Evolutionary conservation across 2,329 filamentous ascomycete genomes (phyloP), one percentile per base, ranked within the genome.

Genomic region (Monascus ruber): DNA sequence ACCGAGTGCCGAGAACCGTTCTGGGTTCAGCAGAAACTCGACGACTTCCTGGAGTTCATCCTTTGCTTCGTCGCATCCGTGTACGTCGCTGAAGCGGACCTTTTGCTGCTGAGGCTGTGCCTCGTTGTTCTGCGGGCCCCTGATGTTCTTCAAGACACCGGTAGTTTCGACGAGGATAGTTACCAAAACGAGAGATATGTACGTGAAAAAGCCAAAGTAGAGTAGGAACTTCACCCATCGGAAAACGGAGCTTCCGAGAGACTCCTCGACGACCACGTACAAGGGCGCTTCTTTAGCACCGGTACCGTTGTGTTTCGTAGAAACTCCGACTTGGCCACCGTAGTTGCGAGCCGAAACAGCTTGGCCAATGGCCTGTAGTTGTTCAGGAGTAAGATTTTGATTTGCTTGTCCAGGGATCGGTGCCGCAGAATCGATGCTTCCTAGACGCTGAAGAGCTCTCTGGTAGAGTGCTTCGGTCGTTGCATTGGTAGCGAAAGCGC

Each of bases 1-100:
- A 56, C 91, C 91, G 35, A 98, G 81, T 44, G 85, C 85, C 35
- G 84, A 88, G 66, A 96, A 98, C 56, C 83, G 85, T 7, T 94
- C 85, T 0, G 91, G 93, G 59, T 89, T 88, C 63, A 87, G 84
- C 49, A 98, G 67, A 54, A 98, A 98, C 53, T 98, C 91, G 35
- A 98, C 89, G 38, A 98, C 78, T 63, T 98, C 91, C 63, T 94
- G 85, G 4, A 98, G 76, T 63, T 98, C 91, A 54, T 98, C 93
- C 68, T 96, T 98, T 47, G 91, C 91, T 64, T 98, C 93, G 47
- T 96, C 88, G 50, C 89, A 96, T 38, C 91, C 91, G 58, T 98
- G 91, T 5, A 98, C 91, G 59, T 98, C 91, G 42, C 74, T 75
- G 67, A 98, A 98, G 35, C 85, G 80, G 17, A 87, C 87, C 42